Percentiles rank a stretch among this genome's conserved stretches.
Evolutionary conservation across 257 asterid genomes (phyloP).

Genomic region (Echites panduratus): DNA sequence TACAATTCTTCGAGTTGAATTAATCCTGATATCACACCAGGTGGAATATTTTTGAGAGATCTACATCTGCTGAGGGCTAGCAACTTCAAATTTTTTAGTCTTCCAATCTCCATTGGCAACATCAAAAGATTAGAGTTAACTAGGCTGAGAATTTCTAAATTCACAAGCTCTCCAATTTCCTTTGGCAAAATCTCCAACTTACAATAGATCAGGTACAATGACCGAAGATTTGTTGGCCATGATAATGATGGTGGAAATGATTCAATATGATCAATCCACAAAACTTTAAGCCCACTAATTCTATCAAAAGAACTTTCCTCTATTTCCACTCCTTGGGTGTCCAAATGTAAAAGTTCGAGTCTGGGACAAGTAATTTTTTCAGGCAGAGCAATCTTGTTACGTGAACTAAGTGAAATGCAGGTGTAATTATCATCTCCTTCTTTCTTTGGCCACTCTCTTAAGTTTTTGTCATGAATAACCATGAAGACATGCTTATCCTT

Average conservation of each 20-base stretch:
- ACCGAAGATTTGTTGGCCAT: constrained; percentile 13
- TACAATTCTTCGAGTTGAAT: constrained; percentile 15
- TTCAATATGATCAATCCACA: background rate
- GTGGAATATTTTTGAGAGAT: background rate
- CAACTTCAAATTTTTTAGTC: constrained; percentile 6
- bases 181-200: background rate
- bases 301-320: too few relatives aligned
- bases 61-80: constrained; percentile 5
- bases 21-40: constrained; percentile 10
- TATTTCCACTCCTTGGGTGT: too few relatives aligned
- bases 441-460: constrained; percentile 6
- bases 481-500: background rate
- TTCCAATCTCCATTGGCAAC: constrained; percentile 17
- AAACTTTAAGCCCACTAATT: constrained; percentile 15
- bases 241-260: constrained; percentile 2
- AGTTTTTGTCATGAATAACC: constrained; percentile 1
- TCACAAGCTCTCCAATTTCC: constrained; percentile 10
- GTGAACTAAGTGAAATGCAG: too few relatives aligned
- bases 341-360: background rate
- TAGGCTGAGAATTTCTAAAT: constrained; percentile 17
- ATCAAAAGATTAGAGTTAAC: background rate
- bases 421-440: background rate
- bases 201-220: background rate
- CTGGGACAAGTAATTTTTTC: background rate
- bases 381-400: background rate